phyloP scores from a whole-genome alignment of 352 stramenopile species.

The Saprolegnia diclina region DNA sequence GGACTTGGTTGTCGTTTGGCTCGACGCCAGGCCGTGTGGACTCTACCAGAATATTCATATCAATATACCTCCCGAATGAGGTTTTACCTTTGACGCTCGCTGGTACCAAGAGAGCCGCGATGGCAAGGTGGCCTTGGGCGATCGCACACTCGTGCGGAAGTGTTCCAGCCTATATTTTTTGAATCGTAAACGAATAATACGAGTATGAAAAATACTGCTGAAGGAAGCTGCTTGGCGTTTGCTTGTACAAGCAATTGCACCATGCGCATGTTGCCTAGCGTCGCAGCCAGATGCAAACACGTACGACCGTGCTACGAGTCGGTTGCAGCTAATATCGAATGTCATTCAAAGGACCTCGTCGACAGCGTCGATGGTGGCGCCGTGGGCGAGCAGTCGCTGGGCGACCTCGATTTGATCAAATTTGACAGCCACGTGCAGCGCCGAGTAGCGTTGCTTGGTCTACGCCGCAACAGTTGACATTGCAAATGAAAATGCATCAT shows the following conservation, averaged over 20 bases:
- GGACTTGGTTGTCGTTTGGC: slow-evolving; percentile 31
- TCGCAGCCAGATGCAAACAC: slow-evolving; percentile 56
- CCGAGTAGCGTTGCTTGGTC: slow-evolving; percentile 57
- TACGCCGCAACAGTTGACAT: slow-evolving; percentile 17
- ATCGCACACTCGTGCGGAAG: slow-evolving; percentile 54
- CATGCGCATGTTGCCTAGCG: slow-evolving; percentile 43
- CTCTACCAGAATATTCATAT: slow-evolving; percentile 15
- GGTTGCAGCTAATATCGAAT: not conserved
- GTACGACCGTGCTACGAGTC: slow-evolving; percentile 42
- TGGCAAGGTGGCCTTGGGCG: slow-evolving; percentile 34
- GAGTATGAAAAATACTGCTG: slow-evolving; percentile 37
- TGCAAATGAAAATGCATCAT: not conserved
- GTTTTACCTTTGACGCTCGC: not conserved
- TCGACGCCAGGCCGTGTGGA: slow-evolving; percentile 29
- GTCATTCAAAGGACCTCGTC: slow-evolving; percentile 33
- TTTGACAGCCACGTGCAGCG: slow-evolving; percentile 60
- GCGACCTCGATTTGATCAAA: slow-evolving; percentile 51
- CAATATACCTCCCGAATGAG: slow-evolving; percentile 44
- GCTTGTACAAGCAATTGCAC: slow-evolving; percentile 43
- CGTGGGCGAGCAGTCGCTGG: slow-evolving; percentile 40
- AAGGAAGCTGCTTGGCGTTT: slow-evolving; percentile 35
- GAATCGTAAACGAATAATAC: not conserved
- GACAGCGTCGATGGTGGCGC: slow-evolving; percentile 28
- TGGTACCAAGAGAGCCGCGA: slow-evolving; percentile 32
- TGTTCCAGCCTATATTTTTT: slow-evolving; percentile 34